Evolutionary conservation across 306 rosid species (phyloP).

Genomic region (Lathyrus oleraceus): DNA sequence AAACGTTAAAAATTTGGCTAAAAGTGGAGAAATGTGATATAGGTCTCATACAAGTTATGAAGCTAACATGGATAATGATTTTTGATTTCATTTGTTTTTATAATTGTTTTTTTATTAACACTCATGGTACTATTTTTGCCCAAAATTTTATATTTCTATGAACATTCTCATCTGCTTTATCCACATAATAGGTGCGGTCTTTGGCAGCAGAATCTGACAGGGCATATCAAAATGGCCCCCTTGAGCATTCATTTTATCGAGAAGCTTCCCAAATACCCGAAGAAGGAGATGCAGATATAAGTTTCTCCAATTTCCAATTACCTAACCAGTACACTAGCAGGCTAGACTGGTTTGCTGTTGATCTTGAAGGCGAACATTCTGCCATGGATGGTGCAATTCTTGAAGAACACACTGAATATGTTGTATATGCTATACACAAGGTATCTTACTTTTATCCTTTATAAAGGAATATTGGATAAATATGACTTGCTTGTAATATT

Average conservation of each 20-base stretch:
- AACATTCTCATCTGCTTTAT: constrained; percentile 33
- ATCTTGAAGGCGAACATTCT: constrained; percentile 98
- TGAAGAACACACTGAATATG: constrained; percentile 86
- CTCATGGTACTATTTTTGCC: constrained; percentile 24
- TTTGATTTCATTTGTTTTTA: constrained; percentile 12
- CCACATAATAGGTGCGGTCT: constrained; percentile 69
- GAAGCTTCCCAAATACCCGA: constrained; percentile 63
- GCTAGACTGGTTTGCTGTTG: constrained; percentile 95
- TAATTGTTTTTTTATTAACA: not conserved
- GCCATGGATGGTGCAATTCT: constrained; percentile 97
- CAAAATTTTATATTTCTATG: constrained; percentile 14
- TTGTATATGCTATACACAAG: constrained; percentile 89
- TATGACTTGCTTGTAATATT: constrained; percentile 29
- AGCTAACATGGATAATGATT: constrained; percentile 24
- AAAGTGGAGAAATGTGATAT: constrained; percentile 22
- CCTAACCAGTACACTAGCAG: constrained; percentile 65
- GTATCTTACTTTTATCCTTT: constrained; percentile 46
- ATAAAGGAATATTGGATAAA: constrained; percentile 30
- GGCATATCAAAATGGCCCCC: constrained; percentile 87
- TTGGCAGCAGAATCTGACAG: constrained; percentile 96
- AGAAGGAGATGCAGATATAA: constrained; percentile 59
- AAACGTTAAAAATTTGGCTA: not conserved
- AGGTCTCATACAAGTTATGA: not conserved
- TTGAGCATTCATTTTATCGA: constrained; percentile 69
- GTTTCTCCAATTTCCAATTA: constrained; percentile 49